Conservation (phyloP, 225 moss, liverwort and hornwort species). For the Thuidium tamariscinum region DNA sequence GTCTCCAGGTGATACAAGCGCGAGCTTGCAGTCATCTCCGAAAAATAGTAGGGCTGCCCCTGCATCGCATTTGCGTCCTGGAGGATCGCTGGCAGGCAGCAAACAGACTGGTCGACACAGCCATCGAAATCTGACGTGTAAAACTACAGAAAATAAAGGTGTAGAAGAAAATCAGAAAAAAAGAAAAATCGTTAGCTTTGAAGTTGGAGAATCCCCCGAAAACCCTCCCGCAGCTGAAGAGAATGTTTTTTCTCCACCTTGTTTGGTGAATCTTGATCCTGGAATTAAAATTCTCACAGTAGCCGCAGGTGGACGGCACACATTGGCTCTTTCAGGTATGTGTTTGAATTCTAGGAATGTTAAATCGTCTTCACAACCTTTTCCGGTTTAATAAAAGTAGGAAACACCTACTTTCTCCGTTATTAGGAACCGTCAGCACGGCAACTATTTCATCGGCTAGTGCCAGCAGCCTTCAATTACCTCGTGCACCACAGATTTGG, state of each 20-base stretch:
- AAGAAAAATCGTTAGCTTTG: slow-evolving; percentile 30
- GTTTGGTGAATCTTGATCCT: slow-evolving; percentile 55
- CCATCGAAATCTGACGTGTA: slow-evolving; percentile 19
- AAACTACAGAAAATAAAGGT: slow-evolving; percentile 26
- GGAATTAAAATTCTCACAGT: slow-evolving; percentile 57
- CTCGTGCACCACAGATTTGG: not conserved
- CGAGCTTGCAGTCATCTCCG: slow-evolving; percentile 10
- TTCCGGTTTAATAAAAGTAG: not conserved
- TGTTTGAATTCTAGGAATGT: not conserved
- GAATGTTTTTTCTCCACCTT: slow-evolving; percentile 48
- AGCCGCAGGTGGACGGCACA: slow-evolving; percentile 93
- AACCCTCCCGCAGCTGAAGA: slow-evolving; percentile 40
- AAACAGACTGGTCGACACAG: slow-evolving; percentile 20
- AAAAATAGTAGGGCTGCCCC: not conserved
- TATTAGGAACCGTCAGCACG: not conserved
- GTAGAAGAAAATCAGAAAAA: slow-evolving; percentile 43
- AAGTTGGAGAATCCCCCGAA: slow-evolving; percentile 25
- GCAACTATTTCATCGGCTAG: not conserved
- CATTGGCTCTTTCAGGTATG: slow-evolving; percentile 75
- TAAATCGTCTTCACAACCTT: not conserved
- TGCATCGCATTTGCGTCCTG: slow-evolving; percentile 1
- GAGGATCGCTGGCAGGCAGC: not conserved
- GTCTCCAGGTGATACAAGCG: slow-evolving; percentile 12
- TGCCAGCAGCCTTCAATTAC: not conserved
- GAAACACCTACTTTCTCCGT: not conserved